These are phyloP conservation scores for Novymonas esmeraldas DNA, from an alignment of 208 protist genomes.

Conservation along the genomic window DNA sequence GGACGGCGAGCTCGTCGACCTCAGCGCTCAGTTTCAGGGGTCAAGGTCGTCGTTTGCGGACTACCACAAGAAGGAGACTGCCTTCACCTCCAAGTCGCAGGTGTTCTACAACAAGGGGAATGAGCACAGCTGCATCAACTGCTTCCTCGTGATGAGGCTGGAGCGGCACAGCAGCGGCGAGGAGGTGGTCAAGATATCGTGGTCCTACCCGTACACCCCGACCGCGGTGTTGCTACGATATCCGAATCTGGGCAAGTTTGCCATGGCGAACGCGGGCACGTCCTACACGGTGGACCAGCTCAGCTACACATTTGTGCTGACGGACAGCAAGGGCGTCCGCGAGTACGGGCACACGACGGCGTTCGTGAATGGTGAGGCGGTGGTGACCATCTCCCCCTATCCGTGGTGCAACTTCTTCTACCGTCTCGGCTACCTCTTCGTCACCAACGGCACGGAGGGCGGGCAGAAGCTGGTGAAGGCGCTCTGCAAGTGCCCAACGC, in stretches of 20 bases:
- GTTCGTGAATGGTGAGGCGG: constrained; percentile 72
- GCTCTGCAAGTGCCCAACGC: constrained; percentile 50
- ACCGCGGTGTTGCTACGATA: constrained; percentile 35
- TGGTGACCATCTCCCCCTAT: constrained; percentile 65
- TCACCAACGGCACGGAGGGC: constrained; percentile 44
- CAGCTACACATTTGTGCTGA: constrained; percentile 81
- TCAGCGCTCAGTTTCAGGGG: constrained; percentile 30
- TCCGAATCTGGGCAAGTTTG: constrained; percentile 68
- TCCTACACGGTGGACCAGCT: constrained; percentile 63
- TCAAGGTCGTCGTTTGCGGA: constrained; percentile 46
- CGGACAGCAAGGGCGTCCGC: constrained; percentile 67
- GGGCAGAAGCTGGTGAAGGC: constrained; percentile 51
- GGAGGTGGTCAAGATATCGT: constrained; percentile 40
- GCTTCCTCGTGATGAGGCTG: constrained; percentile 49
- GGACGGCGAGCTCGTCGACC: constrained; percentile 23
- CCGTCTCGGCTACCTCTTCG: constrained; percentile 56
- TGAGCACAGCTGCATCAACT: constrained; percentile 54
- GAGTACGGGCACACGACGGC: constrained; percentile 74
- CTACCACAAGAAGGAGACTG: constrained; percentile 44
- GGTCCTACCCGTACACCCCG: constrained; percentile 60
- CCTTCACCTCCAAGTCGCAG: constrained; percentile 34
- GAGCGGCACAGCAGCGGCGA: constrained; percentile 14
- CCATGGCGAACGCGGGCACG: constrained; percentile 49
- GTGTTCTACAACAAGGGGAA: constrained; percentile 69
- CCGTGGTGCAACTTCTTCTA: constrained; percentile 89